phyloP scores from a whole-genome alignment of 1,284 basidiomycete genomes.

The Ustilago sp. region DNA sequence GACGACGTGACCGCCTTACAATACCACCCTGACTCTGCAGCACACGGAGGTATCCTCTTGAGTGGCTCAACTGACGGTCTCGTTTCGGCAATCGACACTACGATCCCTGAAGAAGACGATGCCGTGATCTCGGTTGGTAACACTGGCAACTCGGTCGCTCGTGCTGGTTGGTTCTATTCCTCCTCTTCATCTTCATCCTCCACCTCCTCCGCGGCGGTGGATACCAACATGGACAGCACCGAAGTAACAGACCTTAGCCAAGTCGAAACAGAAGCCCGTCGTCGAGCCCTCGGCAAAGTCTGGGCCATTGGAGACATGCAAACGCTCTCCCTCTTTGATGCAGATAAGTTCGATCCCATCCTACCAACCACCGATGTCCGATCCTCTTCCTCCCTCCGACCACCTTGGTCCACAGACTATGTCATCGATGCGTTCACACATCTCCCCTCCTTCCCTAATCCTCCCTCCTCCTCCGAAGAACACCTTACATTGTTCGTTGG shows the following conservation, averaged over 20 bases:
- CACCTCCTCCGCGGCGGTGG: conserved; percentile 18
- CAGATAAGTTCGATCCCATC: conserved; percentile 62
- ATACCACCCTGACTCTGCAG: conserved; percentile 53
- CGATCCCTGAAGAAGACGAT: conserved; percentile 63
- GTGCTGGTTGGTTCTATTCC: conserved; percentile 59
- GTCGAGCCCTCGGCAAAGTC: conserved; percentile 53
- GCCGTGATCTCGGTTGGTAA: conserved; percentile 66
- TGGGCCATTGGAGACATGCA: conserved; percentile 68
- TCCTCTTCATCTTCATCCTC: conserved; percentile 1
- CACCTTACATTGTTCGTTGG: conserved; percentile 43
- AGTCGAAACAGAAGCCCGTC: conserved; percentile 38
- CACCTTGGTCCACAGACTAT: conserved; percentile 65
- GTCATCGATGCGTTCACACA: conserved; percentile 57
- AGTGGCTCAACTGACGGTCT: conserved; percentile 65
- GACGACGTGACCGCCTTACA: conserved; percentile 64
- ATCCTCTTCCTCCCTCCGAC: conserved; percentile 49
- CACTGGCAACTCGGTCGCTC: conserved; percentile 60
- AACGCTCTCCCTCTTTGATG: conserved; percentile 64
- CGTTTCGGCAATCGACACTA: conserved; percentile 60
- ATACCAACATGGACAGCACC: conserved; percentile 27
- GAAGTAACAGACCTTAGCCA: conserved; percentile 35
- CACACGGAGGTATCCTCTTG: conserved; percentile 52
- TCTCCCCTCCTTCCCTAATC: conserved; percentile 34
- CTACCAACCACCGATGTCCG: conserved; percentile 49
- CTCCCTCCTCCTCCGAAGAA: not conserved